phyloP scores from a whole-genome alignment of 495 filamentous ascomycete genomes.

The Sabuloglossum arenarium region DNA sequence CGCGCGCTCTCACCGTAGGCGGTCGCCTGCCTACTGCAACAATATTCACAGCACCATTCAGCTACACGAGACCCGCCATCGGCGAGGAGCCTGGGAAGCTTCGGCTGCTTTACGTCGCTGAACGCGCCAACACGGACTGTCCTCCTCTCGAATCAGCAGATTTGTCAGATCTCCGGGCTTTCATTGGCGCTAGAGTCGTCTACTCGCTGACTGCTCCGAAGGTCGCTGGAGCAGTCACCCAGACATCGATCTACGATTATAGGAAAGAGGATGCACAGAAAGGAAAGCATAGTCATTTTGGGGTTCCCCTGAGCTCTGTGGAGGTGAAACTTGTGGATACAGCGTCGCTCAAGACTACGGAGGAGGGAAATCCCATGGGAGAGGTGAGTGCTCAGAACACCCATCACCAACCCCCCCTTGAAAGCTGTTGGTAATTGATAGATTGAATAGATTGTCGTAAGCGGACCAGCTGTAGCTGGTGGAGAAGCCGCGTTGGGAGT shows the following conservation, averaged over 20 bases:
- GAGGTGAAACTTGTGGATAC: constrained; percentile 54
- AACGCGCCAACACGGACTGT: constrained; percentile 28
- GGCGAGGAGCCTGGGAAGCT: constrained; percentile 51
- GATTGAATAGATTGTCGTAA: constrained; percentile 33
- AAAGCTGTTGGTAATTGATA: neutral
- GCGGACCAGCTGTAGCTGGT: constrained; percentile 45
- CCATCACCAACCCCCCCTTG: neutral
- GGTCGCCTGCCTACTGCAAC: constrained; percentile 55
- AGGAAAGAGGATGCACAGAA: constrained; percentile 25
- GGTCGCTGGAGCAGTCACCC: constrained; percentile 66
- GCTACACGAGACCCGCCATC: constrained; percentile 31
- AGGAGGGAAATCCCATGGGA: constrained; percentile 31
- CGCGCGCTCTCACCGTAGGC: constrained; percentile 35
- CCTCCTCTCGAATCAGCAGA: constrained; percentile 38
- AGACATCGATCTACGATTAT: constrained; percentile 81
- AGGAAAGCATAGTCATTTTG: constrained; percentile 48
- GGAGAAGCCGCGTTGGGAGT: constrained; percentile 37
- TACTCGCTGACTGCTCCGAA: constrained; percentile 68
- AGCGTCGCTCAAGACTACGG: constrained; percentile 31
- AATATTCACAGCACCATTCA: constrained; percentile 27
- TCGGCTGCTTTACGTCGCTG: constrained; percentile 49
- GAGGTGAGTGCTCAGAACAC: constrained; percentile 26
- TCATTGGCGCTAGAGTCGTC: constrained; percentile 58
- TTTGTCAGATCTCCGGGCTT: constrained; percentile 59
- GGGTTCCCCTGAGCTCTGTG: constrained; percentile 54